These are phyloP conservation scores for Pleurotus eryngii DNA, from an alignment of 768 basidiomycete genomes.

Conservation along the genomic window DNA sequence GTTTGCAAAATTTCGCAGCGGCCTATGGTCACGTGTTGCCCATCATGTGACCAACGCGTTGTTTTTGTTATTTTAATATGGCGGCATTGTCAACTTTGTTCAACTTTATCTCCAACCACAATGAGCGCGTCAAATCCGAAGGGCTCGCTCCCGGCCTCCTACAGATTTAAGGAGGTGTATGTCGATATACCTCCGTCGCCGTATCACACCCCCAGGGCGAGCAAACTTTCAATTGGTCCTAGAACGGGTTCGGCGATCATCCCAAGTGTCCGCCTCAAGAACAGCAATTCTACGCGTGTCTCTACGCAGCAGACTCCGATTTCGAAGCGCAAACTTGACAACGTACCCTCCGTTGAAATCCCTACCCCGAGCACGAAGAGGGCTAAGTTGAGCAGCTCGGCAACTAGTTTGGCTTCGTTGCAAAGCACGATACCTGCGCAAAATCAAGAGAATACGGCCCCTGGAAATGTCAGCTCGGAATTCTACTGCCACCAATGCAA, in stretches of 20 bases:
- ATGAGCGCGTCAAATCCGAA: constrained; percentile 25
- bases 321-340: constrained; percentile 46
- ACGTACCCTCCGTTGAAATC: constrained; percentile 14
- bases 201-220: constrained; percentile 15
- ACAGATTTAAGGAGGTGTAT: constrained; percentile 45
- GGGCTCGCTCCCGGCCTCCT: constrained; percentile 17
- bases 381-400: constrained; percentile 17
- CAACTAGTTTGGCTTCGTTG: constrained; percentile 9
- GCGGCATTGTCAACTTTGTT: neutral
- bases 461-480: constrained; percentile 31
- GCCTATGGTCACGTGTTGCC: neutral
- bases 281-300: constrained; percentile 27
- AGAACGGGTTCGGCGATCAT: constrained; percentile 2
- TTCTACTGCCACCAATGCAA: constrained; percentile 74
- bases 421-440: neutral
- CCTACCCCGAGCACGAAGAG: constrained; percentile 28
- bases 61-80: neutral
- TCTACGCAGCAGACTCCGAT: constrained; percentile 18
- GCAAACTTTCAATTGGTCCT: constrained; percentile 14
- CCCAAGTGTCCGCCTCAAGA: constrained; percentile 35
- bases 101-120: constrained; percentile 15
- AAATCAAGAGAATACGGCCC: constrained; percentile 21
- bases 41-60: neutral
- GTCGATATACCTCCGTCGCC: constrained; percentile 59
- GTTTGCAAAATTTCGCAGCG: neutral